Conservation (phyloP, 805 yeast genomes). For the Trichomonascus vanleenenianus region DNA sequence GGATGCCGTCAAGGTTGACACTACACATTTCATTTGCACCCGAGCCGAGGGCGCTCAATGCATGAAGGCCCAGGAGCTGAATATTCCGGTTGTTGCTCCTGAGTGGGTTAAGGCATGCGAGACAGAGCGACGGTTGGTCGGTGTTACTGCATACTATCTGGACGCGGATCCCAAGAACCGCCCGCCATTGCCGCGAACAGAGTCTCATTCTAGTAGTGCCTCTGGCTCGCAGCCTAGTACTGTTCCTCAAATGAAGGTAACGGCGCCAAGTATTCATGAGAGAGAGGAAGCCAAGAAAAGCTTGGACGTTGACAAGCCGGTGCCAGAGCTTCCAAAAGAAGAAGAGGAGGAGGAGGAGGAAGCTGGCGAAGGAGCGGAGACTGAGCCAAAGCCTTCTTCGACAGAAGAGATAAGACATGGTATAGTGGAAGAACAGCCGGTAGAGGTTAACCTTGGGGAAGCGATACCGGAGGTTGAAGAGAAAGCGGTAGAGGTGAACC, state of each 20-base stretch:
- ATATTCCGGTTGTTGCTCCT: constrained; percentile 90
- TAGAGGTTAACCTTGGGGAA: too few relatives aligned
- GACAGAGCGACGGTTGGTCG: constrained; percentile 78
- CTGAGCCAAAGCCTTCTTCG: background rate
- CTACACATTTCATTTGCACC: constrained; percentile 88
- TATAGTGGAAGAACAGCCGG: too few relatives aligned
- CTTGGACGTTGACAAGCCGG: constrained; percentile 4
- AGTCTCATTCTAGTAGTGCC: constrained; percentile 11
- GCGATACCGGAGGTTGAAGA: background rate
- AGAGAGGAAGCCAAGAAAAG: background rate
- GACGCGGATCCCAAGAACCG: constrained; percentile 29
- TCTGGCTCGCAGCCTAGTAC: constrained; percentile 1
- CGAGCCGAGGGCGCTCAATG: constrained; percentile 64
- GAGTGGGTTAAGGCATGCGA: constrained; percentile 97
- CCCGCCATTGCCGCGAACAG: constrained; percentile 19
- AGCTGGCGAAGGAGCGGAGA: constrained; percentile 2
- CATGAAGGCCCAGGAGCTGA: constrained; percentile 71
- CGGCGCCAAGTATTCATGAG: constrained; percentile 12
- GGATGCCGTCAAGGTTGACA: constrained; percentile 68
- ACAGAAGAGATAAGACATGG: too few relatives aligned
- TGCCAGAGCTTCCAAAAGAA: constrained; percentile 13
- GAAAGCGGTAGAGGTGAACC: too few relatives aligned
- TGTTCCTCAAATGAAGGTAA: constrained; percentile 5
- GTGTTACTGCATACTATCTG: constrained; percentile 68
- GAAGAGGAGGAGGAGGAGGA: constrained; percentile 5